A percentile compares a stretch with the other conserved stretches of the same genome.
phyloP scores from a whole-genome alignment of 164 flowering plant species.

The Dillenia turbinata region DNA sequence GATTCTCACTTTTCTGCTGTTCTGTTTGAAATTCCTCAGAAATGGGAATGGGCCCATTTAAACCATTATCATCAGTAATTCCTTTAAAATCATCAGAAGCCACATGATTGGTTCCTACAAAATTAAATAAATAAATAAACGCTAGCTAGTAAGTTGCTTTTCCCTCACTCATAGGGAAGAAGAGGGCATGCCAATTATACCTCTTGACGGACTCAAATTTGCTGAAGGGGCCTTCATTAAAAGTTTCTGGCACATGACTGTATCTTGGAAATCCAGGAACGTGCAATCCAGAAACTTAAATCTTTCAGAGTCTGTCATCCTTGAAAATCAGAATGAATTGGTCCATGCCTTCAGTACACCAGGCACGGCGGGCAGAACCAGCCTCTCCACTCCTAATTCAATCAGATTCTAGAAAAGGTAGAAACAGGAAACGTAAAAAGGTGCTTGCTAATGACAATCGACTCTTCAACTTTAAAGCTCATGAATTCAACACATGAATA shows the following conservation, averaged over 20 bases:
- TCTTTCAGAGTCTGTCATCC: conserved; percentile 52
- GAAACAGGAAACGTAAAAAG: conserved; percentile 4
- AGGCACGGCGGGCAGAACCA: conserved; percentile 75
- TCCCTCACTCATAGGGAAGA: neutral
- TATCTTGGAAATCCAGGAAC: conserved; percentile 70
- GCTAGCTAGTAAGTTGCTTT: neutral
- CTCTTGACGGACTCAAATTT: conserved; percentile 19
- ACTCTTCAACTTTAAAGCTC: too few relatives aligned
- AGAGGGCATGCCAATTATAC: conserved; percentile 17
- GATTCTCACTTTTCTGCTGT: conserved; percentile 20
- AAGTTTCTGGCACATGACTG: conserved; percentile 74
- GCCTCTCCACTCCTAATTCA: conserved; percentile 71
- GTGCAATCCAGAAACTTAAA: conserved; percentile 40
- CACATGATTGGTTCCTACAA: conserved; percentile 18
- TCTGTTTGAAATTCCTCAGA: conserved; percentile 41
- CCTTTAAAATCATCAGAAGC: neutral
- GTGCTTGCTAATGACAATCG: neutral
- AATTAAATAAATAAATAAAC: neutral
- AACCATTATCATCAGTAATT: conserved; percentile 11
- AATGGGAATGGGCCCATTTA: conserved; percentile 16
- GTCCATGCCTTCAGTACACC: conserved; percentile 66
- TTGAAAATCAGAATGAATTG: conserved; percentile 65
- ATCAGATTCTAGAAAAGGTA: conserved; percentile 46
- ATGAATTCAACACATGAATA: too few relatives aligned
- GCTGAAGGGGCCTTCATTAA: conserved; percentile 18